Percentiles rank a stretch among this genome's conserved stretches.
Evolutionary conservation across 2,329 filamentous ascomycete species (phyloP).

Genomic region (Ploettnerulaceae sp.): DNA sequence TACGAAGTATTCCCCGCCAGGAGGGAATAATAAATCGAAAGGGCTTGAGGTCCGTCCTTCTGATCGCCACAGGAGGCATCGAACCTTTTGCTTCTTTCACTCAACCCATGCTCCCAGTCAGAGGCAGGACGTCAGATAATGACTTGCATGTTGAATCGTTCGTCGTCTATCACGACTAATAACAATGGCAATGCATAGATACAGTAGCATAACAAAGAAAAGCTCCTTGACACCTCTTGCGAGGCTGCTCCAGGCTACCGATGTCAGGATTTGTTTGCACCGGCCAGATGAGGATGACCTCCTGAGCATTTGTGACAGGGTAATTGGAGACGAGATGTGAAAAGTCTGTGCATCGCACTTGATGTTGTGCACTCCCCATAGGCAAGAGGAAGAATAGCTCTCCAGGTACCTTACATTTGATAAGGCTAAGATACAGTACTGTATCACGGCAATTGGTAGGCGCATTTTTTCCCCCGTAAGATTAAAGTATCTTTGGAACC

Average conservation of each 20-base stretch:
- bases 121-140: constrained; percentile 7
- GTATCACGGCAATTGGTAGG: constrained; percentile 3
- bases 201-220: not conserved
- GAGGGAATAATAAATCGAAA: not conserved
- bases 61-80: constrained; percentile 12
- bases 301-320: constrained; percentile 8
- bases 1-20: not conserved
- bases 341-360: not conserved
- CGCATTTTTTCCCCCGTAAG: not conserved
- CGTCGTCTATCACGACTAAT: not conserved
- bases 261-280: constrained; percentile 10
- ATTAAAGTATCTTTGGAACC: constrained; percentile 3
- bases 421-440: not conserved
- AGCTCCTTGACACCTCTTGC: not conserved
- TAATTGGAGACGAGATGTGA: not conserved
- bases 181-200: not conserved
- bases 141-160: constrained; percentile 13
- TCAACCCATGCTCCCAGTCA: constrained; percentile 1
- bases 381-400: not conserved
- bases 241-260: not conserved
- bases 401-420: not conserved
- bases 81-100: constrained; percentile 14
- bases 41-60: not conserved
- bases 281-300: constrained; percentile 3
- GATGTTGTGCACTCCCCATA: not conserved